Base-by-base conservation (phyloP, 2,329 filamentous ascomycete genomes). In the Xylaria sp. region DNA sequence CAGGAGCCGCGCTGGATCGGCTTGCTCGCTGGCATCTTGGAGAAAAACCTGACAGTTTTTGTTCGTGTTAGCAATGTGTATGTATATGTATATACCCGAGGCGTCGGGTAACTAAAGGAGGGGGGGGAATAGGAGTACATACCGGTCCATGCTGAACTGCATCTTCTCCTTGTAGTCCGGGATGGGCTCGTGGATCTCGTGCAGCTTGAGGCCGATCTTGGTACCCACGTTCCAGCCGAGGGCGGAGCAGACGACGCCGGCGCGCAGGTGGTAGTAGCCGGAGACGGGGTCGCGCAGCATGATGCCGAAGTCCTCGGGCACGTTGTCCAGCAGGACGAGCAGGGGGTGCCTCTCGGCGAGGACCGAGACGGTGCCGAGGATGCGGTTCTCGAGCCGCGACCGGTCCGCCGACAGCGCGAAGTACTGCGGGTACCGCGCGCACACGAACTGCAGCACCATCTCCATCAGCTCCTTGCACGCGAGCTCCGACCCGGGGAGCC, bases 111-210 rank as follows among this genome's bases (percentile, higher is more conserved):
- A n/a, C n/a, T n/a, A n/a, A 44, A 41, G 18, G 24, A 22, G 16
- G 38, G 40, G n/a, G 13, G 4, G 21, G 6, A 52, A 39, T 39
- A 41, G 21, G 18, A 26, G 34, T 1, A 4, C 80, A 46, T 73
- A 91, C 83, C 90, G 80, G 65, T 95, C 90, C 88, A 96, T 92
- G 39, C 88, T 92, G 59, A 91, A 89, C 37, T 88, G 83, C 88
- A 95, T 92, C 75, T 92, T 95, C 69, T 90, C 87, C 61, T 89
- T 89, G 70, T 93, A 95, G 64, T 94, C 89, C 0, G 91, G 91
- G 19, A 96, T 88, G 0, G 82, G 79, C 1, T 73, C 73, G 67
- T 96, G 91, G 56, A 96, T 93, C 52, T 85, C 81, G 9, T 86
- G 77, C 13, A 96, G 74, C 19, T 81, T 80, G 61, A 86, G 72